A percentile compares a stretch with the other conserved stretches of the same genome.
phyloP scores from a whole-genome alignment of 371 early-diverging fungal species.

The Mucor piriformis region DNA sequence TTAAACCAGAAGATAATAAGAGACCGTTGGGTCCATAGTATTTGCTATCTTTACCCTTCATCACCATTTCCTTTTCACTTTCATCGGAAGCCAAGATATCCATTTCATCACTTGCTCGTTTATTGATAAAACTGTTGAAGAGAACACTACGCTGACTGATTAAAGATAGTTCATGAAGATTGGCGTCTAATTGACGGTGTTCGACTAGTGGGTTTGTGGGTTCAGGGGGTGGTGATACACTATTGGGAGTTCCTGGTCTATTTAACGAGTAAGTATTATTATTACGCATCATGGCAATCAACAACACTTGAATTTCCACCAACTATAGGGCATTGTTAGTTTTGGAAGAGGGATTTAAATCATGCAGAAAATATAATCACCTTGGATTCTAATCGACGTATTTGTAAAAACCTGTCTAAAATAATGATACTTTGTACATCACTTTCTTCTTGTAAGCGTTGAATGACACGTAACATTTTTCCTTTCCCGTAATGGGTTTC shows the following conservation, averaged over 20 bases:
- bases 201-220: constrained; percentile 59
- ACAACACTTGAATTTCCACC: constrained; percentile 44
- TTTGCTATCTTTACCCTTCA: constrained; percentile 51
- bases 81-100: constrained; percentile 32
- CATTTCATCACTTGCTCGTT: constrained; percentile 55
- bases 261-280: constrained; percentile 17
- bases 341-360: no score
- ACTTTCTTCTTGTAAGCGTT: constrained; percentile 84
- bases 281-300: constrained; percentile 39
- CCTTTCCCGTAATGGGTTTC: constrained; percentile 85
- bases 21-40: constrained; percentile 55
- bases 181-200: constrained; percentile 73
- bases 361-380: no score
- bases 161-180: constrained; percentile 77
- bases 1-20: constrained; percentile 54
- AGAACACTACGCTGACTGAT: constrained; percentile 77
- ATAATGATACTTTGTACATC: constrained; percentile 78
- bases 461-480: constrained; percentile 84
- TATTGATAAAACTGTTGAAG: constrained; percentile 79
- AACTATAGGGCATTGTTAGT: constrained; percentile 21
- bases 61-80: constrained; percentile 38
- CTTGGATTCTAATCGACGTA: constrained; percentile 44
- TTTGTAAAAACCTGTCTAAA: constrained; percentile 70
- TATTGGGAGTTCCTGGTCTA: constrained; percentile 12
- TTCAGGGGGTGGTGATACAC: constrained; percentile 2